Percentiles rank a stretch among this genome's conserved stretches.
These are phyloP conservation scores for Aegilops sharonensis DNA, from an alignment of 176 grass and related monocot species.

Conservation along the genomic window DNA sequence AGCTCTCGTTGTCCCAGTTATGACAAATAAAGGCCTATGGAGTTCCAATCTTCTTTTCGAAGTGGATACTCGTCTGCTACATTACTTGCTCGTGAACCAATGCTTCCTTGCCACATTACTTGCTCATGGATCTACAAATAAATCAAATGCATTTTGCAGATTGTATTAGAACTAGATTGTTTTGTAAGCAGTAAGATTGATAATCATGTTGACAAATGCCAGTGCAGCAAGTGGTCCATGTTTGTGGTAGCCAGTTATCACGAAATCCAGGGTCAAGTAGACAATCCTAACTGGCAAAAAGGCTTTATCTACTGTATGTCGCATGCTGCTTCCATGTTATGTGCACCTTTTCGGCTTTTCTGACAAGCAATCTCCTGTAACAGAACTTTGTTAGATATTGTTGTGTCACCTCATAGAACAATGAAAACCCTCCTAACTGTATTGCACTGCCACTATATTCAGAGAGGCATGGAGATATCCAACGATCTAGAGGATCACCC, in stretches of 20 bases:
- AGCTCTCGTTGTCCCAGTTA: background rate
- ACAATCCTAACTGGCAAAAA: constrained; percentile 10
- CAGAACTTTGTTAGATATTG: background rate
- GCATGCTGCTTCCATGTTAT: background rate
- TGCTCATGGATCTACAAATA: constrained; percentile 35
- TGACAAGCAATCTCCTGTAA: constrained; percentile 28
- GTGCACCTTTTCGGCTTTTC: constrained; percentile 23
- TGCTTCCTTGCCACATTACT: background rate
- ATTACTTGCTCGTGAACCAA: background rate
- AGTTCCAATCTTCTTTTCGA: background rate
- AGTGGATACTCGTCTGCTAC: background rate
- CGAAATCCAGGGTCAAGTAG: background rate
- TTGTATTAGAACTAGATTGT: constrained; percentile 28
- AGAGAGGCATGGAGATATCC: background rate
- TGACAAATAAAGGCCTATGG: constrained; percentile 25
- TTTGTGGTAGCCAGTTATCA: constrained; percentile 9
- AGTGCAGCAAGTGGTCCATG: constrained; percentile 3
- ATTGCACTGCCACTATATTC: constrained; percentile 11
- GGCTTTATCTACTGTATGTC: constrained; percentile 3
- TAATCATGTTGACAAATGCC: constrained; percentile 1
- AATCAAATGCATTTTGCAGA: constrained; percentile 37
- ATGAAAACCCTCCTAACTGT: constrained; percentile 14
- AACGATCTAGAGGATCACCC: constrained; percentile 6
- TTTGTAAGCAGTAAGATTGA: constrained; percentile 3
- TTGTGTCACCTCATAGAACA: constrained; percentile 10